Evolutionary conservation across 345 rosid genomes (phyloP).

Genomic region (Sisymbrium altissimum): DNA sequence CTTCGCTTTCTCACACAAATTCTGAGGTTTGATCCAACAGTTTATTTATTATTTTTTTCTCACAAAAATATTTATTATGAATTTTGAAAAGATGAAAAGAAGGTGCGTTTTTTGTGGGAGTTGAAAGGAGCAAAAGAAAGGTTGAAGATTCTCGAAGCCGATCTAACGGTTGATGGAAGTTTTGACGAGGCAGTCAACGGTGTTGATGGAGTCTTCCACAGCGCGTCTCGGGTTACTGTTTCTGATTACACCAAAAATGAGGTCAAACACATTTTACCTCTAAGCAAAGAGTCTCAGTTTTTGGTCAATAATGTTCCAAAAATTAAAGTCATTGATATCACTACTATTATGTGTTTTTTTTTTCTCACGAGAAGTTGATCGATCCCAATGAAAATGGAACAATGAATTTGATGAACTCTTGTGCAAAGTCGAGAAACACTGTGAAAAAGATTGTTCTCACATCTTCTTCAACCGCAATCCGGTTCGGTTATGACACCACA

Average conservation of each 20-base stretch:
- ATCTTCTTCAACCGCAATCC: constrained; percentile 66
- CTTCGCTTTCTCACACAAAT: background rate
- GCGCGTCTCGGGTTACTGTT: constrained; percentile 55
- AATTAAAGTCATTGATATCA: background rate
- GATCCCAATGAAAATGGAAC: constrained; percentile 66
- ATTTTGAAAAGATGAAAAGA: constrained; percentile 27
- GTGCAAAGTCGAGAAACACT: constrained; percentile 30
- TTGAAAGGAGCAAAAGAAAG: constrained; percentile 60
- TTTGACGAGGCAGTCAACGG: constrained; percentile 62
- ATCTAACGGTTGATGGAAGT: constrained; percentile 55
- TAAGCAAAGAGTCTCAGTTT: too few species aligned
- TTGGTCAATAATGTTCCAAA: too few species aligned
- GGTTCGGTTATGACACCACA: constrained; percentile 51
- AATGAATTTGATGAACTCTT: constrained; percentile 60
- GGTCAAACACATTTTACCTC: background rate
- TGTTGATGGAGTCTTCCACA: constrained; percentile 71
- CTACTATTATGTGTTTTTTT: too few species aligned
- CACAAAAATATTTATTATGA: too few species aligned
- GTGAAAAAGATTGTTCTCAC: constrained; percentile 70
- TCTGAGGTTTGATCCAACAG: background rate
- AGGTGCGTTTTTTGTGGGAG: constrained; percentile 50
- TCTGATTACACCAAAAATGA: too few species aligned
- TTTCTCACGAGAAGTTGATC: background rate
- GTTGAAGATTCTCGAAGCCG: constrained; percentile 60
- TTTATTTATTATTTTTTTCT: too few species aligned